Evolutionary conservation across 1,139 yeast genomes (phyloP).

Genomic region (Candida frijolesensis): DNA sequence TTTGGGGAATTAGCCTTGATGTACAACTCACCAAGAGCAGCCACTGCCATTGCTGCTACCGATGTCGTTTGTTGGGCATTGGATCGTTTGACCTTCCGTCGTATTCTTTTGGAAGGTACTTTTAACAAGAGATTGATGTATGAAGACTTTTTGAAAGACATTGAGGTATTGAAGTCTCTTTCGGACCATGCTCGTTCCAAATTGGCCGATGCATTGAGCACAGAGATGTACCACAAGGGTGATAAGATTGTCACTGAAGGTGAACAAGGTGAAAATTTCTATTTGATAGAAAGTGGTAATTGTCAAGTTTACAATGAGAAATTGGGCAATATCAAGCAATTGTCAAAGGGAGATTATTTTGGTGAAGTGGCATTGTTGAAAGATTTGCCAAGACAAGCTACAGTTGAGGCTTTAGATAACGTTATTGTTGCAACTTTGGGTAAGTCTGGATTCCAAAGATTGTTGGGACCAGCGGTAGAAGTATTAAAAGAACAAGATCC

Average conservation of each 20-base stretch:
- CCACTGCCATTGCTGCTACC: constrained; percentile 79
- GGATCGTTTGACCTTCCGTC: constrained; percentile 90
- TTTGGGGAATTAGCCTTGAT: constrained; percentile 96
- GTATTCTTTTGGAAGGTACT: constrained; percentile 87
- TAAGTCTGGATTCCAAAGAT: constrained; percentile 89
- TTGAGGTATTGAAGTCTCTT: constrained; percentile 73
- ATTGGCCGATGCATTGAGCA: constrained; percentile 90
- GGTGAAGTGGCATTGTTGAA: constrained; percentile 94
- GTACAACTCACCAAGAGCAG: constrained; percentile 98
- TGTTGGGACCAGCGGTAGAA: constrained; percentile 87
- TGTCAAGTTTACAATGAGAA: constrained; percentile 68
- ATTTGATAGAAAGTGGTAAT: constrained; percentile 83
- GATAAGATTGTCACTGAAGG: constrained; percentile 83
- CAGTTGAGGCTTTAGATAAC: constrained; percentile 74
- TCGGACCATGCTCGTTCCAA: constrained; percentile 86
- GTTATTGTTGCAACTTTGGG: constrained; percentile 90
- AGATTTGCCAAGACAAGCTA: constrained; percentile 93
- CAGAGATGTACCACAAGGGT: constrained; percentile 73
- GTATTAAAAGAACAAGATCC: constrained; percentile 84
- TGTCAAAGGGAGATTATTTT: constrained; percentile 86
- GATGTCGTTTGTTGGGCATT: constrained; percentile 81
- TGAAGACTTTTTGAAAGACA: constrained; percentile 85
- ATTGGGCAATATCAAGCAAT: constrained; percentile 61
- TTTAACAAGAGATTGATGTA: constrained; percentile 88
- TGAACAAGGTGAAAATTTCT: constrained; percentile 88